Evolutionary conservation across 2,329 filamentous ascomycete species (phyloP).

Genomic region (Ascochyta lentis): DNA sequence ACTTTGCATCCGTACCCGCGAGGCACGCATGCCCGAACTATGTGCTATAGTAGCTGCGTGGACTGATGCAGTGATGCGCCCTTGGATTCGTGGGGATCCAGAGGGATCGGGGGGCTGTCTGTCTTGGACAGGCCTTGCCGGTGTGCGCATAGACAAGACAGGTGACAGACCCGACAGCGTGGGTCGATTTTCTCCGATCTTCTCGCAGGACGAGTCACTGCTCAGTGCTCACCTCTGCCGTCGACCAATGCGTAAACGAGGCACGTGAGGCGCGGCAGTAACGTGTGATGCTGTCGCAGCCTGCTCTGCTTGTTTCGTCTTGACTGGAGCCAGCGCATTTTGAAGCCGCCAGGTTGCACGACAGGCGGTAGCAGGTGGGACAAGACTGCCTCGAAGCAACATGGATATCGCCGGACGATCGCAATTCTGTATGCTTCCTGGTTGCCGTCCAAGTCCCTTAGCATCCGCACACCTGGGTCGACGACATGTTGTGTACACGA

Average conservation of each 20-base stretch:
- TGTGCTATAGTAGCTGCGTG: neutral
- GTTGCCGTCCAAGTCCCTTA: slow-evolving; percentile 6
- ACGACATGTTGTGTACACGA: slow-evolving; percentile 9
- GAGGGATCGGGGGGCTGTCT: slow-evolving; percentile 11
- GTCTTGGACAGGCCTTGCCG: slow-evolving; percentile 12
- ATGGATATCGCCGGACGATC: slow-evolving; percentile 15
- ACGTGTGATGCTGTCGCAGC: slow-evolving; percentile 23
- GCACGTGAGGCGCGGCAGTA: slow-evolving; percentile 25
- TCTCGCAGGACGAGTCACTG: slow-evolving; percentile 19
- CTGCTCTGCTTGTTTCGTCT: slow-evolving; percentile 25
- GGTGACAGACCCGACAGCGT: slow-evolving; percentile 26
- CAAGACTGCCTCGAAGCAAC: slow-evolving; percentile 15
- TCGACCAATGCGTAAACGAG: slow-evolving; percentile 14
- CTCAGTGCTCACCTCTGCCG: slow-evolving; percentile 20
- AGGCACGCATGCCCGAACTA: slow-evolving; percentile 17
- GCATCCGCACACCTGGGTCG: slow-evolving; percentile 23
- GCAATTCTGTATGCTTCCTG: slow-evolving; percentile 14
- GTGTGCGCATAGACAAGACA: slow-evolving; percentile 18
- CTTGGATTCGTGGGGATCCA: slow-evolving; percentile 25
- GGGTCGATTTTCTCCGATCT: slow-evolving; percentile 36
- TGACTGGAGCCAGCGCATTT: slow-evolving; percentile 44
- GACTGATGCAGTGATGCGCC: slow-evolving; percentile 16
- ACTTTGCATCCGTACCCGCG: slow-evolving; percentile 17
- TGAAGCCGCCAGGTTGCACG: slow-evolving; percentile 26
- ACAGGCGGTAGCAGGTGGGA: slow-evolving; percentile 23